phyloP scores from a whole-genome alignment of 2,329 filamentous ascomycete genomes.

The Xylaria multiplex region DNA sequence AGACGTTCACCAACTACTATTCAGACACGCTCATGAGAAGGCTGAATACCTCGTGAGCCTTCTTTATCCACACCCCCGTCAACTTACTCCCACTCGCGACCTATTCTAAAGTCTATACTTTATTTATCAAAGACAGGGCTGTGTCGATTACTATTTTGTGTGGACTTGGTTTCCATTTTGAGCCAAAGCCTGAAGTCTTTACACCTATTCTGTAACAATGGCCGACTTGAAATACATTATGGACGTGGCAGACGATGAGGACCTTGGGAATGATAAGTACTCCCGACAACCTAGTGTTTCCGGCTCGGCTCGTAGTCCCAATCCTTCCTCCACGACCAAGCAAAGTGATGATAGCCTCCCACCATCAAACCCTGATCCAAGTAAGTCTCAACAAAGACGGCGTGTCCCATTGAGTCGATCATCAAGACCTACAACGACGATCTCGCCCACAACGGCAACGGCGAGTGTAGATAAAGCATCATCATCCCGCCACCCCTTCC shows the following conservation, averaged over 20 bases:
- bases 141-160: conserved; percentile 49
- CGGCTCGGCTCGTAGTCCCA: conserved; percentile 51
- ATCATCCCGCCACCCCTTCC: conserved; percentile 45
- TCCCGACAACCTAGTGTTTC: conserved; percentile 53
- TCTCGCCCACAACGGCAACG: conserved; percentile 39
- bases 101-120: conserved; percentile 48
- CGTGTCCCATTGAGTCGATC: conserved; percentile 50
- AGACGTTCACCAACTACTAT: conserved; percentile 43
- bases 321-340: conserved; percentile 51
- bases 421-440: conserved; percentile 46
- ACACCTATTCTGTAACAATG: conserved; percentile 48
- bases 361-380: conserved; percentile 49
- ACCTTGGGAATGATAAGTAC: conserved; percentile 58
- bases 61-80: conserved; percentile 46
- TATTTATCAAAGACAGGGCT: conserved; percentile 50
- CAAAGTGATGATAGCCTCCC: conserved; percentile 55
- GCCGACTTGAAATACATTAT: conserved; percentile 67
- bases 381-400: conserved; percentile 51
- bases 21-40: conserved; percentile 46
- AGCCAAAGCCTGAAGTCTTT: conserved; percentile 28
- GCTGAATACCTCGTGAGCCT: conserved; percentile 52
- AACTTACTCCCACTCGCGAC: conserved; percentile 43
- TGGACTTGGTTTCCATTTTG: conserved; percentile 49
- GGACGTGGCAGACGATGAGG: conserved; percentile 62
- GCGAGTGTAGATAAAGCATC: conserved; percentile 28